phyloP scores from a whole-genome alignment of 1,139 yeast species.

The Hansenula sp. region DNA sequence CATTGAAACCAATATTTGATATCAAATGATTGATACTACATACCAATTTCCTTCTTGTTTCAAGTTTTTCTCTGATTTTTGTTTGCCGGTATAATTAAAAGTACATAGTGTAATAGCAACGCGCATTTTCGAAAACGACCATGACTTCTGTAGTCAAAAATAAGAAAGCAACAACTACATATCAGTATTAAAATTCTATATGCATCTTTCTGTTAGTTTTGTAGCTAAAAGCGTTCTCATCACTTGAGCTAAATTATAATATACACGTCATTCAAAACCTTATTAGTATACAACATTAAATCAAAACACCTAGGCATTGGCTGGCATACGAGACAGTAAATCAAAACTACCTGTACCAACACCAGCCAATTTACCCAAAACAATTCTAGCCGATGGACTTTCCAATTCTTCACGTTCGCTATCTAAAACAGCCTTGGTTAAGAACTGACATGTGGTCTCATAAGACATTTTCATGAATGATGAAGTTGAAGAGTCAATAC shows the following conservation, averaged over 20 bases:
- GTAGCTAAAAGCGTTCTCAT: not conserved
- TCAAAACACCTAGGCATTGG: not conserved
- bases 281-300: not conserved
- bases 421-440: conserved; percentile 93
- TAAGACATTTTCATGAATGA: conserved; percentile 99
- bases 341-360: conserved; percentile 98
- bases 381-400: conserved; percentile 94
- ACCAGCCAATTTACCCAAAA: conserved; percentile 83
- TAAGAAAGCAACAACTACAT: not conserved
- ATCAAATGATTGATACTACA: conserved; percentile 19
- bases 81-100: not conserved
- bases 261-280: not conserved
- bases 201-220: not conserved
- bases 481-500: conserved; percentile 92
- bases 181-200: too few species aligned
- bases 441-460: conserved; percentile 96
- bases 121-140: not conserved
- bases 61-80: not conserved
- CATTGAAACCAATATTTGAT: conserved; percentile 79
- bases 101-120: not conserved
- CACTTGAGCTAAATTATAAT: too few species aligned
- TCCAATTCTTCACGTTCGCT: conserved; percentile 87
- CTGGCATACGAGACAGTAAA: conserved; percentile 65
- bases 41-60: conserved; percentile 1
- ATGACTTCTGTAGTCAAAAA: not conserved